Percentiles rank a stretch among this genome's conserved stretches.
These are phyloP conservation scores for Penicillium sp. DNA, from an alignment of 2,329 filamentous ascomycete species.

Conservation along the genomic window DNA sequence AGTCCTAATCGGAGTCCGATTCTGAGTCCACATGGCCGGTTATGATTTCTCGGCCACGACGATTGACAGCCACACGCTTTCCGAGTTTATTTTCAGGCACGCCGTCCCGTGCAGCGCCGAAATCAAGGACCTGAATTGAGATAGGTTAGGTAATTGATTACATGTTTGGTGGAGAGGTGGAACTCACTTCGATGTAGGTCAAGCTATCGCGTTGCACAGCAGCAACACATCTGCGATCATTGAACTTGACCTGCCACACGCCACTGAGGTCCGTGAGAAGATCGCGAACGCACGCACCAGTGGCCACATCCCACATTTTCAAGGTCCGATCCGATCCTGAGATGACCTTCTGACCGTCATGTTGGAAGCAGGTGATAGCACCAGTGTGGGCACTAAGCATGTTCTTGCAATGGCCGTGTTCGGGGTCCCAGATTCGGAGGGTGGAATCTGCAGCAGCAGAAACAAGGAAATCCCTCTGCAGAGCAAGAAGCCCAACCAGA, in stretches of 20 bases:
- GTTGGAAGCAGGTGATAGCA: slow-evolving; percentile 97
- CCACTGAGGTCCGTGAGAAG: slow-evolving; percentile 87
- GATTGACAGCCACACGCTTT: slow-evolving; percentile 62
- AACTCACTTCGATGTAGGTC: slow-evolving; percentile 89
- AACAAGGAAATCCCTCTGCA: slow-evolving; percentile 84
- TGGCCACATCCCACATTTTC: slow-evolving; percentile 98
- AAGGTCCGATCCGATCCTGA: slow-evolving; percentile 91
- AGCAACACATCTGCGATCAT: slow-evolving; percentile 89
- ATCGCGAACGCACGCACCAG: slow-evolving; percentile 87
- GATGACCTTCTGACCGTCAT: slow-evolving; percentile 94
- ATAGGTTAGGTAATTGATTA: slow-evolving; percentile 15
- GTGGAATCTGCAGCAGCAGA: slow-evolving; percentile 95
- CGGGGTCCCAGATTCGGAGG: slow-evolving; percentile 93
- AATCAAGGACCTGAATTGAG: slow-evolving; percentile 80
- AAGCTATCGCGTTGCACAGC: slow-evolving; percentile 89
- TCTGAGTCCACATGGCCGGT: slow-evolving; percentile 34
- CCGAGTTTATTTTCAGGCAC: slow-evolving; percentile 73
- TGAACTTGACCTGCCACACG: slow-evolving; percentile 99
- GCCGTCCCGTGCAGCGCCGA: slow-evolving; percentile 88
- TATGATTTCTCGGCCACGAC: slow-evolving; percentile 37
- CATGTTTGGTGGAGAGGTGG: not conserved
- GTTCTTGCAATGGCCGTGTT: slow-evolving; percentile 84
- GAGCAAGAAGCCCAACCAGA: slow-evolving; percentile 84
- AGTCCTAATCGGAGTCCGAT: slow-evolving; percentile 27
- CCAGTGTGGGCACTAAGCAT: slow-evolving; percentile 91